Base-by-base conservation (phyloP, 805 yeast species). In the Clavispora phyllophila region DNA sequence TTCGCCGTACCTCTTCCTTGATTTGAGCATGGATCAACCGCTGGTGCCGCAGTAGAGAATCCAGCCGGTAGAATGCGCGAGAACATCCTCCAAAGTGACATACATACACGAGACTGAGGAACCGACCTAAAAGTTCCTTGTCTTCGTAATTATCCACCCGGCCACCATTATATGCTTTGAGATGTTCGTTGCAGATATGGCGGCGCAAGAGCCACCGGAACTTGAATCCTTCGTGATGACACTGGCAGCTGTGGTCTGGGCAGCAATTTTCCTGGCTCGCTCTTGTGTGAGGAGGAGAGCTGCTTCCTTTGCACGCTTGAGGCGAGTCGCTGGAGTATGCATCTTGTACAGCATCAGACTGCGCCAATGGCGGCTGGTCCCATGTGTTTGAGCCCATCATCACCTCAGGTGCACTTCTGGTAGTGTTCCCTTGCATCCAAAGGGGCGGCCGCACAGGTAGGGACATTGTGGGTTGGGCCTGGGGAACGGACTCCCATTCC, bases 11-110 rank as follows among this genome's bases (percentile, higher is more conserved):
- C 2, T 33, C 25, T 12, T 19, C 36, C 10, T 22, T 19, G 9
- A 20, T 17, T 17, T 19, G 39, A 5, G 29, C 31, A 17, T 36
- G 39, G 19, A 36, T 36, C 20, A 37, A 25, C 15, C 35, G 24
- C 20, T 27, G 45, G 34, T 52, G 56, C 19, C 56, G 41, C 41
- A 28, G 42, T 18, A 48, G 36, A 27, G 49, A 41, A 40, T 52
- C 56, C 53, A 48, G 54, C 17, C 56, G 53, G 41, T 50, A 50
- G 22, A 52, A 52, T 3, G 54, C 51, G n/a, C 52, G 37, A 18
- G 32, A 32, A 33, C 56, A 52, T 18, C 34, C 39, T 13, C 42
- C 41, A 35, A 41, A 36, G 24, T 31, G 34, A 39, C 56, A 52
- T 5, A 52, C 49, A 32, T 48, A 52, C n/a, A 52, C 51, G 22